Conservation (phyloP, 306 rosid species). For the Cicer pinnatifidum region DNA sequence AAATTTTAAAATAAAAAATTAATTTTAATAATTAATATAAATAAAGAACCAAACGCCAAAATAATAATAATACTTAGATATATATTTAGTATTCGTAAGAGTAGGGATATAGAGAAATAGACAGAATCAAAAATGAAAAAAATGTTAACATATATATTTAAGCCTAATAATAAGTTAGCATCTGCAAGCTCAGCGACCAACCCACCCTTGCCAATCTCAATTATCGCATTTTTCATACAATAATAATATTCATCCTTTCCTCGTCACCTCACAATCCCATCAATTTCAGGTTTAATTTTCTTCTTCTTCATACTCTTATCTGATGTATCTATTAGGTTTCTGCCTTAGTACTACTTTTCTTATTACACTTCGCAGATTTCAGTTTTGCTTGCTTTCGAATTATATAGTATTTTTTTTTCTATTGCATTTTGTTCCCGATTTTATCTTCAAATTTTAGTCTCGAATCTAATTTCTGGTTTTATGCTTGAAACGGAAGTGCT, state of each 20-base stretch:
- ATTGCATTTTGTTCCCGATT: slow-evolving; percentile 20
- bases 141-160: too few species aligned
- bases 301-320: background rate
- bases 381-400: slow-evolving; percentile 2
- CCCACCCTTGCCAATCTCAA: slow-evolving; percentile 21
- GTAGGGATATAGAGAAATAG: too few species aligned
- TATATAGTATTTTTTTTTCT: background rate
- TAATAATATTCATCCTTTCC: background rate
- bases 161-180: too few species aligned
- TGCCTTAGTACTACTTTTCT: slow-evolving; percentile 8
- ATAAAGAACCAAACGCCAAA: too few species aligned
- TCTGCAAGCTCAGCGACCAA: background rate
- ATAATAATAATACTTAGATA: too few species aligned
- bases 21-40: too few species aligned
- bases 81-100: too few species aligned
- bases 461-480: slow-evolving; percentile 3
- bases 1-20: too few species aligned
- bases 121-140: too few species aligned
- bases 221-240: background rate
- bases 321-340: slow-evolving; percentile 39
- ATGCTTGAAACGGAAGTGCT: slow-evolving; percentile 4
- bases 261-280: slow-evolving; percentile 11
- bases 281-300: slow-evolving; percentile 33
- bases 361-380: background rate
- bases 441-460: slow-evolving; percentile 11